Base-by-base conservation (phyloP, 176 grass and related monocot species). In the Carex parvula region DNA sequence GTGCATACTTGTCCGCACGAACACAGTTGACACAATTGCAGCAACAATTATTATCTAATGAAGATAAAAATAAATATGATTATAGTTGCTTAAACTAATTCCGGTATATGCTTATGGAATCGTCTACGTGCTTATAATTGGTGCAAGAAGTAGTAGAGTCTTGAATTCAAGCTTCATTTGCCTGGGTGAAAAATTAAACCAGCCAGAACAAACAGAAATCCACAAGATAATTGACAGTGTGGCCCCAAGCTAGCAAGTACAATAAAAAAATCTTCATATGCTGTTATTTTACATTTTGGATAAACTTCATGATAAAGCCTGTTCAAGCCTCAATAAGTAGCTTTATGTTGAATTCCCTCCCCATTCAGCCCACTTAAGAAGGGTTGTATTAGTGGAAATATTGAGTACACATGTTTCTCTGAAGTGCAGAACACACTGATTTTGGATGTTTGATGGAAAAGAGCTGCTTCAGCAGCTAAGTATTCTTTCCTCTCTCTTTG, bases 1-100 rank as follows among this genome's bases (percentile, higher is more conserved):
- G 82, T 95, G 93, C 96, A 94, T 99, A 5, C 87, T 89, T 62
- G 93, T 89, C 81, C 87, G 89, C 29, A 95, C 16, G 68, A 95
- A 99, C 71, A 99, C 89, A 41, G 84, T 93, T 56, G 93, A 95
- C 1, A 83, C 81, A 5, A 99, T 58, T 61, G 91, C 66, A 81
- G 93, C 96, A 76, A 95, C 80, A 62, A 99, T 73, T 50, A 93
- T 88, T 63, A 99, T 90, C 96, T 99, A 35, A 44, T 71, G 11
- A 81, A 22, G 61, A 33, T 32, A 70, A 21, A 64, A 26, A 50
- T 12, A 50, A 42, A 85, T 35, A 79, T 63, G 21, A 55, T 56
- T 54, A 56, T 8, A 8, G 20, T 75, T 52, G 26, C 42, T 55
- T 56, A 30, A 9, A 52, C 17, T 17, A 76, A n/a, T n/a, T 29